Base-by-base conservation (phyloP, 805 yeast species). In the Schizosaccharomyces lindneri region DNA sequence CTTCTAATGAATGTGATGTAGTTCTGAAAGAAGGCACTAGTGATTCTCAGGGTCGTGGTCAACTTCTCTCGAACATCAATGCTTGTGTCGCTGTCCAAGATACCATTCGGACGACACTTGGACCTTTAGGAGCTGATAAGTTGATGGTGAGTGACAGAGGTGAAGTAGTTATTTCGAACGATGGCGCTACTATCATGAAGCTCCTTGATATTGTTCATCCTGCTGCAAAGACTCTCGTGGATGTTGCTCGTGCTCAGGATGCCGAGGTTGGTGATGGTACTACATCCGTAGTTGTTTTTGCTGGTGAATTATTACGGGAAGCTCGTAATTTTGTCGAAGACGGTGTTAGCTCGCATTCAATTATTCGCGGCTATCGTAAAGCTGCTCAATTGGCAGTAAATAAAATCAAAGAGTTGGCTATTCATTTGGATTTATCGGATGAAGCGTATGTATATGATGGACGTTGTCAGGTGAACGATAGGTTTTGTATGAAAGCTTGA, bases 241-340 rank as follows among this genome's bases (percentile, higher is more conserved):
- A 94, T 70, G 85, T 93, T 62, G 84, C 96, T 60, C 84, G 93
- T 71, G 90, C 94, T 24, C 99, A 93, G 75, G 99, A 93, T 72
- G 95, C 94, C 64, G 97, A 90, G 72, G 95, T 90, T 66, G 97
- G 97, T 64, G 97, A 93, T 70, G 99, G 99, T 66, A 93, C 99
- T 55, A 90, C 98, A 0, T 85, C 95, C 31, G 98, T 94, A 41
- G 88, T 97, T 0, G 85, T 93, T 13, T 74, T 90, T 63, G 82
- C 90, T 55, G 89, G 96, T 9, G 97, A 93, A 73, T 78, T 93
- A 63, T 76, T 93, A 66, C 87, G 87, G 70, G 97, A 93, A 73
- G 82, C 89, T 65, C 88, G 87, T 69, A 73, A 80, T 57, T 93
- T 90, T 70, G 86, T 93, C 64, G 98, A 93, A 73, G 99, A 93